Evolutionary conservation across 2,329 filamentous ascomycete genomes (phyloP), one percentile per base, ranked within the genome.

Genomic region (Aureobasidium sp.): DNA sequence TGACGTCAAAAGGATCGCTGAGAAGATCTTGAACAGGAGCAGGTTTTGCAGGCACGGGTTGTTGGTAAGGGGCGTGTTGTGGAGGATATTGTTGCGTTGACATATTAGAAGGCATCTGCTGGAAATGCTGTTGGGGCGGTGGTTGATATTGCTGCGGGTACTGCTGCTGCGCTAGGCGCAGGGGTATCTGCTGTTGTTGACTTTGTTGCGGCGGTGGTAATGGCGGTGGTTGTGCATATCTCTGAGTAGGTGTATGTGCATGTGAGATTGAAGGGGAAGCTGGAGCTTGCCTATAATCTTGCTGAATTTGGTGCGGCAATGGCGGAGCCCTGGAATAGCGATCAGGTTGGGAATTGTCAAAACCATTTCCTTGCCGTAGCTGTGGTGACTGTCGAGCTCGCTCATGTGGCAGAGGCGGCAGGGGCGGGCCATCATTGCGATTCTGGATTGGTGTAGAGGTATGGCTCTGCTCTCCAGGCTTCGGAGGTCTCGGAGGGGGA

Each of bases 1-100:
- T 79, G 6, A 85, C 76, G 64, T 86, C 82, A 61, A 87, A 84
- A 0, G 84, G 82, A 23, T 84, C 85, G 37, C 84, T 83, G 59
- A 89, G 79, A 51, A 88, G 80, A 67, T 88, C 84, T 15, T 72
- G 71, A 62, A 74, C 75, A 5, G 79, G 74, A 60, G 74, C 62
- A 68, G 71, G 47, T 50, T 72, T 67, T 34, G 65, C 69, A 20
- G 69, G 68, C 41, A 70, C 68, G 4, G 68, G 71, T 48, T 68
- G 73, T 41, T 69, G 67, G 41, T 62, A 55, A n/a, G 60, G 44
- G 9, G 56, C 37, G 23, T 64, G 59, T 48, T 51, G 56, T 9
- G 36, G 46, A 27, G 50, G 60, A 23, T 63, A 64, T 26, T 66
- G 64, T 10, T 62, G 68, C 15, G 56, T 66, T 47, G 66, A 66